These are phyloP conservation scores for Onygenales sp. DNA, from an alignment of 2,329 filamentous ascomycete genomes.

Conservation along the genomic window DNA sequence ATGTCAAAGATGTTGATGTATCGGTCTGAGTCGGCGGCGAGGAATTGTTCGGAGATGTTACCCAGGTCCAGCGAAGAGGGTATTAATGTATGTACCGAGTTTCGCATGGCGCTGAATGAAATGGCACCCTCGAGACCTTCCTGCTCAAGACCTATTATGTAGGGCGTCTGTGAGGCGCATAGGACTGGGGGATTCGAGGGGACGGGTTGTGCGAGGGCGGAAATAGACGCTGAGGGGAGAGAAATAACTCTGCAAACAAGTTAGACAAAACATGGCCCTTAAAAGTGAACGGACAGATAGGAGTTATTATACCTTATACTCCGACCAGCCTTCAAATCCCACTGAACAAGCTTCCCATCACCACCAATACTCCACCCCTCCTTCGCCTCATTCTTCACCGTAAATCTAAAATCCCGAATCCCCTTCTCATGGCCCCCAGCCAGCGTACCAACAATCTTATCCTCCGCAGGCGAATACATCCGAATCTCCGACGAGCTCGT, in stretches of 20 bases:
- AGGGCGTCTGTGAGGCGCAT: constrained; percentile 42
- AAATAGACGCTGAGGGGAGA: constrained; percentile 32
- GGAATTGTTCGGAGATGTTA: constrained; percentile 29
- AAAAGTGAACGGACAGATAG: constrained; percentile 3
- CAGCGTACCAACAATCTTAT: constrained; percentile 36
- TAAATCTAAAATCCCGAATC: constrained; percentile 43
- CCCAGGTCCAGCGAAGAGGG: constrained; percentile 28
- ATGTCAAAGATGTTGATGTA: constrained; percentile 43
- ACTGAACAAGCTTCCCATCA: constrained; percentile 44
- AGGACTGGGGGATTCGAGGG: constrained; percentile 34
- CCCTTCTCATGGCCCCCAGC: constrained; percentile 38
- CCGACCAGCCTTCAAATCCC: constrained; percentile 38
- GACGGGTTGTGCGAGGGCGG: constrained; percentile 32
- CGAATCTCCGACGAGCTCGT: constrained; percentile 40
- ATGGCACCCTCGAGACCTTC: constrained; percentile 26
- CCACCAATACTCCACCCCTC: constrained; percentile 46
- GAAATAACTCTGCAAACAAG: constrained; percentile 31
- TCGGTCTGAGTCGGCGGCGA: constrained; percentile 40
- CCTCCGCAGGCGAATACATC: constrained; percentile 41
- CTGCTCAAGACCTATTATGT: constrained; percentile 34
- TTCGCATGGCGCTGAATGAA: constrained; percentile 41
- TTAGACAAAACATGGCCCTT: constrained; percentile 5
- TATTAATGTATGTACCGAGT: constrained; percentile 38
- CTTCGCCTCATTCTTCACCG: constrained; percentile 24
- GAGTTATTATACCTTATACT: constrained; percentile 30